These are phyloP conservation scores for Globisporangium spiculum DNA, from an alignment of 352 stramenopile genomes.

Conservation along the genomic window DNA sequence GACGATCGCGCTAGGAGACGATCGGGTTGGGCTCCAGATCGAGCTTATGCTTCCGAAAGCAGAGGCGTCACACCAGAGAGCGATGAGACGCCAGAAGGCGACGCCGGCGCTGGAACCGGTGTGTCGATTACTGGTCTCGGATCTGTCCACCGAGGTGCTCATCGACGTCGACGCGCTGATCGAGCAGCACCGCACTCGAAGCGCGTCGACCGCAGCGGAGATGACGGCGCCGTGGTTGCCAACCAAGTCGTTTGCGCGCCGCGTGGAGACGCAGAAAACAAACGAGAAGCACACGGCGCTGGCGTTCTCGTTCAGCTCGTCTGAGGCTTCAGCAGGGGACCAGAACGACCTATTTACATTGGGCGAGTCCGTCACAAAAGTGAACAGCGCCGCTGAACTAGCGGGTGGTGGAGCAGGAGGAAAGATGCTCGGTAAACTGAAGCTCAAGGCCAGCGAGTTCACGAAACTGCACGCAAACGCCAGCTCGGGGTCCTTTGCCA, in stretches of 20 bases:
- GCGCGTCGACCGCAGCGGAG: slow-evolving; percentile 26
- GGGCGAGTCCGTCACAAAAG: slow-evolving; percentile 1
- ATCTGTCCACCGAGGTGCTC: slow-evolving; percentile 50
- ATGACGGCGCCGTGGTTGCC: slow-evolving; percentile 37
- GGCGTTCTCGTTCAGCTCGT: slow-evolving; percentile 26
- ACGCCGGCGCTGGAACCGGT: slow-evolving; percentile 28
- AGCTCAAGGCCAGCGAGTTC: slow-evolving; percentile 49
- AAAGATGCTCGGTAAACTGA: slow-evolving; percentile 20
- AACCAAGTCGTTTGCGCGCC: slow-evolving; percentile 26
- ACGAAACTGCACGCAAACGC: slow-evolving; percentile 63
- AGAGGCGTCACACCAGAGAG: not conserved
- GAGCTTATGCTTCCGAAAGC: slow-evolving; percentile 48
- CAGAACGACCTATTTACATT: slow-evolving; percentile 15
- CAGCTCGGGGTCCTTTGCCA: slow-evolving; percentile 47
- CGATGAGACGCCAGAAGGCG: slow-evolving; percentile 3
- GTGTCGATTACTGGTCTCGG: slow-evolving; percentile 40
- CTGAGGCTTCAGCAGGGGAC: not conserved
- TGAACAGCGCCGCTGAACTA: slow-evolving; percentile 12
- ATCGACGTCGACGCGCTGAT: slow-evolving; percentile 60
- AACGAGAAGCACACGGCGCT: slow-evolving; percentile 33
- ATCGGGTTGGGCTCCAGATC: slow-evolving; percentile 51
- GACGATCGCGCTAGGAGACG: slow-evolving; percentile 37
- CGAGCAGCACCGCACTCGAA: slow-evolving; percentile 34
- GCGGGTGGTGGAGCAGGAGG: not conserved
- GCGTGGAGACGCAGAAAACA: slow-evolving; percentile 30